Conservation (phyloP, 108 stramenopile genomes). For the Conticribra weissflogii region DNA sequence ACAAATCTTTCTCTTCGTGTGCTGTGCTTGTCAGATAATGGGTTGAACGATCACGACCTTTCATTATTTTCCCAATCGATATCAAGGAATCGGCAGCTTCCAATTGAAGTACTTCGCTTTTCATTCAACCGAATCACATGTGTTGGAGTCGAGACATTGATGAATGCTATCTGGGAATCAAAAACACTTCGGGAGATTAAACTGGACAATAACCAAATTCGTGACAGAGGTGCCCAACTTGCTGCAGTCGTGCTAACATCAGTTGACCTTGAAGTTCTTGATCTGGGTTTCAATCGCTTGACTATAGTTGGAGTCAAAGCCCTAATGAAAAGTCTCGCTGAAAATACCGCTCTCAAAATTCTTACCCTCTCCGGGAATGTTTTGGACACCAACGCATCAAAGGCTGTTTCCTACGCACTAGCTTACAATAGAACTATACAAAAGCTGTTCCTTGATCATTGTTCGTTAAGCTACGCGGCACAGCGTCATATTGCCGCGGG, state of each 20-base stretch:
- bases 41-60: slow-evolving; percentile 67
- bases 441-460: slow-evolving; percentile 72
- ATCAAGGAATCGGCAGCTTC: slow-evolving; percentile 70
- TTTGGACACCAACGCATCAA: slow-evolving; percentile 81
- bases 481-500: slow-evolving; percentile 87
- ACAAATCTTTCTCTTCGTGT: slow-evolving; percentile 63
- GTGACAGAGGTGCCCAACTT: slow-evolving; percentile 85
- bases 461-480: slow-evolving; percentile 76
- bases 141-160: slow-evolving; percentile 80
- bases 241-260: slow-evolving; percentile 81
- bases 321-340: slow-evolving; percentile 82
- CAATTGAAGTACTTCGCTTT: slow-evolving; percentile 59
- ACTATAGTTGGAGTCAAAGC: slow-evolving; percentile 84
- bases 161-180: slow-evolving; percentile 89
- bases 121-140: slow-evolving; percentile 80
- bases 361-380: slow-evolving; percentile 71
- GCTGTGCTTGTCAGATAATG: slow-evolving; percentile 67
- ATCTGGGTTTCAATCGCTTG: slow-evolving; percentile 78
- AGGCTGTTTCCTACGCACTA: slow-evolving; percentile 81
- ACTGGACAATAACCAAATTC: slow-evolving; percentile 81
- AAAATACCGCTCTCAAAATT: slow-evolving; percentile 58
- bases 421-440: slow-evolving; percentile 78
- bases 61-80: slow-evolving; percentile 74
- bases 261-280: slow-evolving; percentile 68
- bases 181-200: slow-evolving; percentile 66